These are phyloP conservation scores for Alternaria brassicae DNA, from an alignment of 2,329 filamentous ascomycete species.

Conservation along the genomic window DNA sequence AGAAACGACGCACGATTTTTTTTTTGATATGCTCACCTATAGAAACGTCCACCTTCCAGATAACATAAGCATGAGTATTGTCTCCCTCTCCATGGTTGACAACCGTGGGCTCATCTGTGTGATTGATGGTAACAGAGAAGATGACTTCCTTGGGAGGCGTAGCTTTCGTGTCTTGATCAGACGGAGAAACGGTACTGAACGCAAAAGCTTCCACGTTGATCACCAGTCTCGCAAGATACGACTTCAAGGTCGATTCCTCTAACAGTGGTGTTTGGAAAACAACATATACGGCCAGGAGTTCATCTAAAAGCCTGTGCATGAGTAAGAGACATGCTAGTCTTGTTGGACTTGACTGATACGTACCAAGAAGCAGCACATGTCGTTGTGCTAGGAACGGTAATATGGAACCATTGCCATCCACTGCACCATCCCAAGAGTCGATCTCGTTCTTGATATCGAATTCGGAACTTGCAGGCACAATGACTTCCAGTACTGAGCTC, in stretches of 20 bases:
- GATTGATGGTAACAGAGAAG: conserved; percentile 56
- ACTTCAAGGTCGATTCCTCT: conserved; percentile 63
- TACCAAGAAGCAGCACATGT: conserved; percentile 76
- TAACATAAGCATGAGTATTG: conserved; percentile 41
- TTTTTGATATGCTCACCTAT: conserved; percentile 35
- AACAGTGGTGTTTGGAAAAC: conserved; percentile 70
- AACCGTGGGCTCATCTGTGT: conserved; percentile 41
- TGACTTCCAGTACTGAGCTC: conserved; percentile 48
- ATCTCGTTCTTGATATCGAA: conserved; percentile 51
- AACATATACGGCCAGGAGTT: conserved; percentile 73
- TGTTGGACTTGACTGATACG: conserved; percentile 46
- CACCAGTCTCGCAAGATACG: conserved; percentile 67
- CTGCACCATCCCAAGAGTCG: conserved; percentile 54
- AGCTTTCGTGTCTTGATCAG: conserved; percentile 49
- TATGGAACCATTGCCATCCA: conserved; percentile 55
- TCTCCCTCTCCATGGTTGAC: conserved; percentile 37
- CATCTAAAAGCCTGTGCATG: conserved; percentile 67
- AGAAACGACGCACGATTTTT: background rate
- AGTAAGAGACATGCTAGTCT: conserved; percentile 58
- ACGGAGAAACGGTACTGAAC: conserved; percentile 57
- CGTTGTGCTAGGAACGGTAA: conserved; percentile 67
- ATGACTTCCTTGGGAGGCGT: conserved; percentile 62
- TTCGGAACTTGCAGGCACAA: conserved; percentile 48
- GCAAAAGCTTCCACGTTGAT: conserved; percentile 73
- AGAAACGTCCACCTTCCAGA: conserved; percentile 51